A percentile compares a stretch with the other conserved stretches of the same genome.
phyloP scores from a whole-genome alignment of 2,329 filamentous ascomycete species.

The Apiospora hydei region DNA sequence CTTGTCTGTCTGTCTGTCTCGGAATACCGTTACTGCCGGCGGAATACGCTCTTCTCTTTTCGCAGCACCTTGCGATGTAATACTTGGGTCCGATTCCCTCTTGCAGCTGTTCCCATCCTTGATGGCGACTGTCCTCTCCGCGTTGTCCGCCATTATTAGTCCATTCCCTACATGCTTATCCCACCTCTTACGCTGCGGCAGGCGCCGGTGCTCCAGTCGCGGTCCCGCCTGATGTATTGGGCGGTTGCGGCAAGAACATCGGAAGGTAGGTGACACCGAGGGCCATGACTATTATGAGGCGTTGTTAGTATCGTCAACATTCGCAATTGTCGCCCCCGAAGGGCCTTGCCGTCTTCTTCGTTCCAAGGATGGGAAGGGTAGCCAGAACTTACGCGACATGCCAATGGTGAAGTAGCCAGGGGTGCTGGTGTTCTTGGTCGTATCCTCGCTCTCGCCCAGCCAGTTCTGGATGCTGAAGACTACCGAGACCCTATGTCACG shows the following conservation, averaged over 20 bases:
- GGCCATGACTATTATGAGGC: constrained; percentile 62
- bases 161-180: neutral
- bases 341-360: neutral
- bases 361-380: neutral
- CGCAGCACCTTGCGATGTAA: neutral
- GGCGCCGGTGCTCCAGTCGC: constrained; percentile 44
- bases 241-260: constrained; percentile 55
- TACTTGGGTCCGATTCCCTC: neutral
- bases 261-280: constrained; percentile 61
- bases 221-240: constrained; percentile 38
- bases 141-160: too few species aligned
- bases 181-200: constrained; percentile 30
- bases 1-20: neutral
- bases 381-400: constrained; percentile 73
- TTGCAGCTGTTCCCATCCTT: neutral
- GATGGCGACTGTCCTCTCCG: neutral
- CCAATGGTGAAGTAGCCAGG: constrained; percentile 76
- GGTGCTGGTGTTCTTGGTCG: constrained; percentile 69
- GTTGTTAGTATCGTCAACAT: constrained; percentile 11
- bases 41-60: neutral
- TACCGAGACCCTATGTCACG: constrained; percentile 67
- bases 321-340: neutral
- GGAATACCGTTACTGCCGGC: too few species aligned
- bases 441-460: constrained; percentile 76
- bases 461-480: constrained; percentile 78